These are phyloP conservation scores for Purpureocillium takamizusanense DNA, from an alignment of 2,329 filamentous ascomycete species.

Conservation along the genomic window DNA sequence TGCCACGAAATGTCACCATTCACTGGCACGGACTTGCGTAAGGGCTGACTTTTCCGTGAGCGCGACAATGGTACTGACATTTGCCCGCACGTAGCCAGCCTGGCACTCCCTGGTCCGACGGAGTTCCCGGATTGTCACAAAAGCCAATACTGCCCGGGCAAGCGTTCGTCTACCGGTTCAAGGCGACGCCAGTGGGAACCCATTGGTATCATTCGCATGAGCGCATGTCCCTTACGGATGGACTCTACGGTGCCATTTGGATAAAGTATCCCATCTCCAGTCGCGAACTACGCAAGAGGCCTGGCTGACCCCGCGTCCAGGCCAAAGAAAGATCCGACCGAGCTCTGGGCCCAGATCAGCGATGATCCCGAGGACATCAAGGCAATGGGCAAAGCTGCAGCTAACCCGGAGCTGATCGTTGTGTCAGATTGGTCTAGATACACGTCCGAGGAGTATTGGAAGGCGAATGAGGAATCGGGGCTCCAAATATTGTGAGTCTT, in stretches of 20 bases:
- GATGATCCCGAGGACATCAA: slow-evolving; percentile 2
- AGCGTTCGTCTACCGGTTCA: slow-evolving; percentile 23
- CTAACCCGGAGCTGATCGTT: slow-evolving; percentile 4
- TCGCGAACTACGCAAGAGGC: no score
- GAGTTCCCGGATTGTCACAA: slow-evolving; percentile 33
- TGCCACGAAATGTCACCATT: slow-evolving; percentile 18
- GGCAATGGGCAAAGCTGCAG: slow-evolving; percentile 5
- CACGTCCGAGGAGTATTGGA: slow-evolving; percentile 7
- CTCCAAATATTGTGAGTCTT: not conserved
- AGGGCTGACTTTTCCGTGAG: no score
- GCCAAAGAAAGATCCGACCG: slow-evolving; percentile 1
- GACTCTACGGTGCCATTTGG: slow-evolving; percentile 6
- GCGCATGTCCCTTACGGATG: slow-evolving; percentile 6
- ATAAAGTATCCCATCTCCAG: not conserved
- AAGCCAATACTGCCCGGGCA: slow-evolving; percentile 24
- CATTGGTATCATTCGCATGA: slow-evolving; percentile 7
- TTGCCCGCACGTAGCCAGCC: not conserved
- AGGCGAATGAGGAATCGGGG: not conserved
- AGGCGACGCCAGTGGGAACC: slow-evolving; percentile 5
- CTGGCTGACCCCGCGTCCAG: not conserved
- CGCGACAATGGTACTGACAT: no score
- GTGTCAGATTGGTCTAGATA: slow-evolving; percentile 9
- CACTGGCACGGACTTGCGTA: slow-evolving; percentile 16
- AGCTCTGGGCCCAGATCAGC: slow-evolving; percentile 1
- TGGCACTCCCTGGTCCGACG: slow-evolving; percentile 33